phyloP scores from a whole-genome alignment of 2,329 filamentous ascomycete genomes.

The Ophiosphaerella herpotricha region DNA sequence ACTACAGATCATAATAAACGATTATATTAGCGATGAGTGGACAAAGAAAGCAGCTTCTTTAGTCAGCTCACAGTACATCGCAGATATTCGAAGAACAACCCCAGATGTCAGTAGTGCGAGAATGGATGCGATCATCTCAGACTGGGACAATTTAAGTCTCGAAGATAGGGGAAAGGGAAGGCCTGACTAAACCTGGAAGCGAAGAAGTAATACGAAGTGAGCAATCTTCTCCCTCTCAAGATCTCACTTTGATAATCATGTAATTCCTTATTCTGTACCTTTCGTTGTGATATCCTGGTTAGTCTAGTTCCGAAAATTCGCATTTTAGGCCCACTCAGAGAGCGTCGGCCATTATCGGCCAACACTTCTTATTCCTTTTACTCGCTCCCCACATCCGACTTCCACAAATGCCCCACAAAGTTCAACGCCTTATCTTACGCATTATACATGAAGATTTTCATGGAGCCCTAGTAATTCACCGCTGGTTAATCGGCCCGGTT shows the following conservation, averaged over 20 bases:
- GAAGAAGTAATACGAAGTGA: neutral
- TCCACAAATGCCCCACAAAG: too few species aligned
- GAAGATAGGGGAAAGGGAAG: slow-evolving; percentile 9
- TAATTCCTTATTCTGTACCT: too few species aligned
- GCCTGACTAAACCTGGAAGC: neutral
- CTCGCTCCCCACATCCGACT: too few species aligned
- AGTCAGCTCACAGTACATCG: slow-evolving; percentile 38
- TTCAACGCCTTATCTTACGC: too few species aligned
- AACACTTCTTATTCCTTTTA: too few species aligned
- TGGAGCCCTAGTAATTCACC: too few species aligned
- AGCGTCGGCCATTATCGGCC: too few species aligned
- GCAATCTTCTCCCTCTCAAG: neutral
- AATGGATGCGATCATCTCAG: slow-evolving; percentile 36
- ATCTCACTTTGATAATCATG: neutral
- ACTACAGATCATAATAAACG: slow-evolving; percentile 20
- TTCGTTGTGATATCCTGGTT: too few species aligned
- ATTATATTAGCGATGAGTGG: slow-evolving; percentile 37
- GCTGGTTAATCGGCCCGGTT: too few species aligned
- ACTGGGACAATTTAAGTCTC: slow-evolving; percentile 30
- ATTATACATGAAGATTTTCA: too few species aligned
- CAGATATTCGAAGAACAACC: slow-evolving; percentile 24
- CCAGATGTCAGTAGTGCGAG: slow-evolving; percentile 19
- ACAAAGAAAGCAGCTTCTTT: slow-evolving; percentile 29
- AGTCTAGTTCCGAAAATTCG: too few species aligned
- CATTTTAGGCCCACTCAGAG: too few species aligned